Conservation (phyloP, 805 yeast species). For the Metschnikowia chrysomelidarum region DNA sequence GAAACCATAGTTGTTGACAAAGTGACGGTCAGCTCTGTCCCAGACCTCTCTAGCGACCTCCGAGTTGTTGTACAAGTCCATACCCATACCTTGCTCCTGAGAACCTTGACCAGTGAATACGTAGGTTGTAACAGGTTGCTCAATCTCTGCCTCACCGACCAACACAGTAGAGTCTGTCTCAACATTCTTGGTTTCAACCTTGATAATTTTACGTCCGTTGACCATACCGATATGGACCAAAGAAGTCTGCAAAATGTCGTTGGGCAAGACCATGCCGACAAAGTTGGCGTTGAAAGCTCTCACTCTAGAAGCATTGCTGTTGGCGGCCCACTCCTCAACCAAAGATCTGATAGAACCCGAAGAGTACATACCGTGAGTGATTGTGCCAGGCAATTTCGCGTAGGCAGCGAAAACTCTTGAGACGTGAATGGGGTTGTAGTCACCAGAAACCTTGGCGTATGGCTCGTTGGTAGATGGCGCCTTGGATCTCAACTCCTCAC, state of each 20-base stretch:
- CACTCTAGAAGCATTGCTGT: slow-evolving; percentile 92
- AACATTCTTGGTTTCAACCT: slow-evolving; percentile 83
- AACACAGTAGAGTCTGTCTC: slow-evolving; percentile 77
- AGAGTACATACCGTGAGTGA: slow-evolving; percentile 98
- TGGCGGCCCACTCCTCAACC: slow-evolving; percentile 98
- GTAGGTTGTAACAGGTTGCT: slow-evolving; percentile 94
- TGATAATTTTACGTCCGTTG: slow-evolving; percentile 96
- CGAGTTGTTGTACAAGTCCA: slow-evolving; percentile 91
- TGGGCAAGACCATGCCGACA: slow-evolving; percentile 97
- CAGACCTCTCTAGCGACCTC: slow-evolving; percentile 93
- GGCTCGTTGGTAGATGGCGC: slow-evolving; percentile 97
- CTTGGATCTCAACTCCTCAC: slow-evolving; percentile 60
- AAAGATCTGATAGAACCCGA: slow-evolving; percentile 92
- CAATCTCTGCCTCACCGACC: slow-evolving; percentile 96
- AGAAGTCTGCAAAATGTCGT: slow-evolving; percentile 80
- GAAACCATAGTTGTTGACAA: slow-evolving; percentile 92
- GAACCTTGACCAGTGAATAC: slow-evolving; percentile 99
- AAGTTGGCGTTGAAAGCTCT: slow-evolving; percentile 89
- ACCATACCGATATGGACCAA: slow-evolving; percentile 98
- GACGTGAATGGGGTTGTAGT: slow-evolving; percentile 97
- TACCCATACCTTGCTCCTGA: slow-evolving; percentile 99
- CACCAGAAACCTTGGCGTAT: slow-evolving; percentile 96
- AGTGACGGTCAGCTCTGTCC: slow-evolving; percentile 97
- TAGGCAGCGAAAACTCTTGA: slow-evolving; percentile 91
- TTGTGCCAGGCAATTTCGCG: slow-evolving; percentile 94